Evolutionary conservation across 768 basidiomycete species (phyloP), one percentile per base, ranked within the genome.

Genomic region (Mycena pura): DNA sequence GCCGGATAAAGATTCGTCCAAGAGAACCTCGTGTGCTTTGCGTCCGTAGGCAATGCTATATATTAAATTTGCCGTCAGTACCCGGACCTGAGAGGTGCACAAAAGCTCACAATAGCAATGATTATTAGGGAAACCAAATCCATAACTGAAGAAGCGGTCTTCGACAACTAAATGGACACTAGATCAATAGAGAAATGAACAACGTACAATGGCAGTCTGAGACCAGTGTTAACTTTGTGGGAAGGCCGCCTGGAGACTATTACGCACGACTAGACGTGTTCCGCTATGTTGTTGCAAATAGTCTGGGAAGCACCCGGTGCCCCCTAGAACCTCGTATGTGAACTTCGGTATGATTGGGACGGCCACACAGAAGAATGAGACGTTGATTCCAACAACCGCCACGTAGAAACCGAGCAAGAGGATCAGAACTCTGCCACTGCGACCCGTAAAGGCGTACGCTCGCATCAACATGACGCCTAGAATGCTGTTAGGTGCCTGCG

Each of bases 381-480:
- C 55, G 52, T 77, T 70, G 11, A 75, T 61, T 1, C 65, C 75
- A 17, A 77, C 52, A 14, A 82, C 72, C 10, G 64, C 66, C 5
- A 67, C 46, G 60, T 75, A 81, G 55, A 73, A 72, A 7, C 59
- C 21, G 10, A 71, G 67, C 40, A 82, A 61, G 21, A 77, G 32
- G 9, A 53, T 46, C 5, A 80, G 70, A 27, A 78, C 58, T 9
- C 55, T 62, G 39, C 57, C 62, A 47, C 69, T 74, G 41, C 77
- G 73, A 6, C 78, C 79, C 6, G 78, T 66, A 57, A 82, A 82
- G 8, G 77, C 80, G 50, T 78, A 78, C 17, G 80, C 77, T 29
- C 80, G 74, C 74, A 80, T 78, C 51, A 80, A 28, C 74, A 82
- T 80, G 25, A 82, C 79, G 44, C 69, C 80, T 80, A 51, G 3